A percentile compares a stretch with the other conserved stretches of the same genome.
Evolutionary conservation across 768 basidiomycete species (phyloP).

Genomic region (Leccinum olivaceopallidum): DNA sequence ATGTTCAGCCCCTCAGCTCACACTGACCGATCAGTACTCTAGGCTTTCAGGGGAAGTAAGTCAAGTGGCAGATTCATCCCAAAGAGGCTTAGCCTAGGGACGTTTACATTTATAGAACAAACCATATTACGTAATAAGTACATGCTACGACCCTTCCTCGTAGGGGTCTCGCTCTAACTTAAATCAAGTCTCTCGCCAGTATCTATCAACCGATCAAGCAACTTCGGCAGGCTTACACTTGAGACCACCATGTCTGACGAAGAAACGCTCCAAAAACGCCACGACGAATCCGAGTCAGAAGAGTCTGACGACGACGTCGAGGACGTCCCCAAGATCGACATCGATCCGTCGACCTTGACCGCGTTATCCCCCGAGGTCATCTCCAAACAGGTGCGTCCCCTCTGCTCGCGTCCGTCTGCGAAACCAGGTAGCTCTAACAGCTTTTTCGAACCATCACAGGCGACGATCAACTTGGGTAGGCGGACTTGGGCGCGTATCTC

Average conservation of each 20-base stretch:
- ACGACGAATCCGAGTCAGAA: conserved; percentile 72
- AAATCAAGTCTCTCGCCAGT: conserved; percentile 11
- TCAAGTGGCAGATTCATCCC: neutral
- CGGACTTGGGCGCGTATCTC: neutral
- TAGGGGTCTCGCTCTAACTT: conserved; percentile 11
- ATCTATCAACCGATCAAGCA: conserved; percentile 18
- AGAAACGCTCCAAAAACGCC: conserved; percentile 62
- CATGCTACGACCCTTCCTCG: conserved; percentile 3
- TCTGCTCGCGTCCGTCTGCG: neutral
- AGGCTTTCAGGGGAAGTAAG: conserved; percentile 3
- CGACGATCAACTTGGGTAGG: conserved; percentile 90
- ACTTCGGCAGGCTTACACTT: neutral
- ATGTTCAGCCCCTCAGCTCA: too few species aligned
- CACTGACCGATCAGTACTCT: neutral
- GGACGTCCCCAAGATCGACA: conserved; percentile 61
- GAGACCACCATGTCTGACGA: conserved; percentile 58
- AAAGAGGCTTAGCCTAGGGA: neutral
- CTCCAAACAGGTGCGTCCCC: conserved; percentile 76
- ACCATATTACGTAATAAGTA: conserved; percentile 21
- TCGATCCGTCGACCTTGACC: conserved; percentile 81
- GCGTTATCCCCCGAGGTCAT: conserved; percentile 90
- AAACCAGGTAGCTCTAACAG: conserved; percentile 1
- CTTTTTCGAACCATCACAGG: conserved; percentile 47
- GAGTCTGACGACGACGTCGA: conserved; percentile 60
- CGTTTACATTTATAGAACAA: neutral